Conservation (phyloP, 768 basidiomycete species). For the Trametes villosa region DNA sequence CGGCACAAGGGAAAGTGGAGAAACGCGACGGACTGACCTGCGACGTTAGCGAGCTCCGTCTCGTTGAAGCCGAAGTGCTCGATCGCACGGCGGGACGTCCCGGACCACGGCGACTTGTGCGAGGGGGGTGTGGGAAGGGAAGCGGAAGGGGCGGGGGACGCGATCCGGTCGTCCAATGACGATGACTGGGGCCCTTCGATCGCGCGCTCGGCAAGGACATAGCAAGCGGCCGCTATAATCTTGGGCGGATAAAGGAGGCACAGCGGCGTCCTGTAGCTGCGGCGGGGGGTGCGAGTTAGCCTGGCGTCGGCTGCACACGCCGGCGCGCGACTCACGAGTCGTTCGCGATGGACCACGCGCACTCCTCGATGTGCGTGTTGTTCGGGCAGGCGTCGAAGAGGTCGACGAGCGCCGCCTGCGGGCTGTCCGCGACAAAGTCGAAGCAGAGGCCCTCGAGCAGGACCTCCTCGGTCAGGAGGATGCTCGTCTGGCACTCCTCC, state of each 20-base stretch:
- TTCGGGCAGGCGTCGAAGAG: slow-evolving; percentile 63
- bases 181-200: slow-evolving; percentile 74
- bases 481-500: slow-evolving; percentile 68
- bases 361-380: slow-evolving; percentile 61
- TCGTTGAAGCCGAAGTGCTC: slow-evolving; percentile 70
- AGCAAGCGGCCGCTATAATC: slow-evolving; percentile 78
- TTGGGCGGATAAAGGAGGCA: slow-evolving; percentile 72
- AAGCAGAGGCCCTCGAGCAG: slow-evolving; percentile 85
- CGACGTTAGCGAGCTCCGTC: slow-evolving; percentile 57
- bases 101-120: slow-evolving; percentile 73
- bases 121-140: slow-evolving; percentile 84
- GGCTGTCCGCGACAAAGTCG: slow-evolving; percentile 78
- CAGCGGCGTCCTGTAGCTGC: slow-evolving; percentile 78
- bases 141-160: slow-evolving; percentile 69
- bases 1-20: neutral
- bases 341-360: slow-evolving; percentile 85
- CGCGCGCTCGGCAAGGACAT: slow-evolving; percentile 73
- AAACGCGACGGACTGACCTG: slow-evolving; percentile 49
- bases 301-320: neutral
- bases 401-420: slow-evolving; percentile 76
- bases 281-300: slow-evolving; percentile 1
- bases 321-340: slow-evolving; percentile 67
- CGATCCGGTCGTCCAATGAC: slow-evolving; percentile 76
- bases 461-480: slow-evolving; percentile 76
- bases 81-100: slow-evolving; percentile 67